These are phyloP conservation scores for Clavispora fructus DNA, from an alignment of 805 yeast genomes.

Conservation along the genomic window DNA sequence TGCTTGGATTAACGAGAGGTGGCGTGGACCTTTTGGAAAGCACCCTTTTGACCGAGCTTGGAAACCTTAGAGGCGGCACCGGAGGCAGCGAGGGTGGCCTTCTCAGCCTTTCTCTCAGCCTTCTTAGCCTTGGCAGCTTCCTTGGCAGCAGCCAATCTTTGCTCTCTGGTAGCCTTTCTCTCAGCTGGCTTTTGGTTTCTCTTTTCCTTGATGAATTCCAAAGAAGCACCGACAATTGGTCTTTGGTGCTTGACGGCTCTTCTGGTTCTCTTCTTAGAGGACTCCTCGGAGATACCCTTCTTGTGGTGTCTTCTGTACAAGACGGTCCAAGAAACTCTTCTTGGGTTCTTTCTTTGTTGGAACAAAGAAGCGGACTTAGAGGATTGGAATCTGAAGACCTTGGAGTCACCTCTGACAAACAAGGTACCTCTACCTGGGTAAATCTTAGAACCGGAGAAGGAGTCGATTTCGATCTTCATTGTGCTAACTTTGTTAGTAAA, in stretches of 20 bases:
- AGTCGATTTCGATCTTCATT: slow-evolving; percentile 99
- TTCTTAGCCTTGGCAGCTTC: slow-evolving; percentile 88
- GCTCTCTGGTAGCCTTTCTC: slow-evolving; percentile 96
- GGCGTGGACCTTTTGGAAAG: slow-evolving; percentile 94
- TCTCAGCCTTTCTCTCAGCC: slow-evolving; percentile 92
- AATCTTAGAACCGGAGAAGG: slow-evolving; percentile 98
- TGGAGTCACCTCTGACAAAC: slow-evolving; percentile 99
- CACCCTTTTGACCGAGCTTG: slow-evolving; percentile 97
- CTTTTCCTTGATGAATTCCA: slow-evolving; percentile 97
- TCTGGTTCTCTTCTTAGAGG: slow-evolving; percentile 93
- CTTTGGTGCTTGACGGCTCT: slow-evolving; percentile 98
- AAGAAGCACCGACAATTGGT: slow-evolving; percentile 99
- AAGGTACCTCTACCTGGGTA: slow-evolving; percentile 99
- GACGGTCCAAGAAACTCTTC: slow-evolving; percentile 99
- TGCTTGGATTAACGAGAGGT: slow-evolving; percentile 76
- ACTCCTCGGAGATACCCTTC: slow-evolving; percentile 99
- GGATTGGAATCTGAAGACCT: slow-evolving; percentile 98
- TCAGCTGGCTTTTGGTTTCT: slow-evolving; percentile 93
- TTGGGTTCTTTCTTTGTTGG: slow-evolving; percentile 99
- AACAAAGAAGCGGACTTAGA: slow-evolving; percentile 96
- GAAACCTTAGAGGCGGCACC: slow-evolving; percentile 64
- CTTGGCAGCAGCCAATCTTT: slow-evolving; percentile 76
- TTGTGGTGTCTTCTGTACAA: slow-evolving; percentile 99
- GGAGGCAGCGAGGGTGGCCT: slow-evolving; percentile 77
- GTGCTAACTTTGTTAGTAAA: slow-evolving; percentile 34